Evolutionary conservation across 73 alveolate genomes (phyloP).

Genomic region (Paramecium primaurelia): DNA sequence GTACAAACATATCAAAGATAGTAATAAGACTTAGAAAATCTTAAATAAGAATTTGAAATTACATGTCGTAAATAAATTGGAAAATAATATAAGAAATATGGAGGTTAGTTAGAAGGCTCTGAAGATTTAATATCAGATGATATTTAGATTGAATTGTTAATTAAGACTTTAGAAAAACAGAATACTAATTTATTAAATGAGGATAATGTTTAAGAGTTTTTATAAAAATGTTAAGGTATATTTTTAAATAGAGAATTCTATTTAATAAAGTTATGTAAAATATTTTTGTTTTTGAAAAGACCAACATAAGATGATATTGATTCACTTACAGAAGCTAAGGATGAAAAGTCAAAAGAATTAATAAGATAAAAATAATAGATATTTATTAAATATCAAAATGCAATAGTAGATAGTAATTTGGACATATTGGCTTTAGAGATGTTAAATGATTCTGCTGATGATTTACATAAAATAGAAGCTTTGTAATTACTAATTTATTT

Average conservation of each 20-base stretch:
- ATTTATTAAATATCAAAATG: neutral
- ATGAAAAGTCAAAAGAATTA: neutral
- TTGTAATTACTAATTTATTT: neutral
- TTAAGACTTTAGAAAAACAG: neutral
- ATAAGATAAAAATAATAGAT: neutral
- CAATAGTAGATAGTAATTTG: neutral
- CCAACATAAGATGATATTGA: slow-evolving; percentile 47
- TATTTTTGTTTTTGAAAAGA: neutral
- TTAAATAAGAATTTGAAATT: neutral
- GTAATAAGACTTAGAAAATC: neutral
- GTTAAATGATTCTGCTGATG: neutral
- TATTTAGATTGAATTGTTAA: neutral
- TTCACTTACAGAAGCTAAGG: neutral
- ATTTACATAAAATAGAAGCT: neutral
- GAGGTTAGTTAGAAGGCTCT: neutral
- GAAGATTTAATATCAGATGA: neutral
- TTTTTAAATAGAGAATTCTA: neutral
- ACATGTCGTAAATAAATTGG: neutral
- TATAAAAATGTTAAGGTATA: neutral
- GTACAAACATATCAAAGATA: neutral
- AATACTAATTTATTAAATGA: neutral
- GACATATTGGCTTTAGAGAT: neutral
- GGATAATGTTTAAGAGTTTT: neutral
- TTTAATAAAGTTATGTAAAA: neutral
- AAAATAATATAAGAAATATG: neutral